A percentile compares a stretch with the other conserved stretches of the same genome.
phyloP scores from a whole-genome alignment of 805 yeast genomes.

The Metschnikowia baotianmanensis region DNA sequence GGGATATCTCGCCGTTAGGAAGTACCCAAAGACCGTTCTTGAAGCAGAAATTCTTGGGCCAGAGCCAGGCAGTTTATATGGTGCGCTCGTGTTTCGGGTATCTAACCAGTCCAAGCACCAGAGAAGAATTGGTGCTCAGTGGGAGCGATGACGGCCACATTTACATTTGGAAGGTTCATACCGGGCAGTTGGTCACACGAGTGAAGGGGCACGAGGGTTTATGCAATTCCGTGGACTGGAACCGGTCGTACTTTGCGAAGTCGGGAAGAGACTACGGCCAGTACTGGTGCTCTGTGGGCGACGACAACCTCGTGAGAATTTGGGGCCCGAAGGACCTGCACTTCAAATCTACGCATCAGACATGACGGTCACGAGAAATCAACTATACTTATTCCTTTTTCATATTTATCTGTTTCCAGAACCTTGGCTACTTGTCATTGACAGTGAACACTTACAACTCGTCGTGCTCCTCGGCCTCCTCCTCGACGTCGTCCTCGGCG shows the following conservation, averaged over 20 bases:
- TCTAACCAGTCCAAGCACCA: constrained; percentile 29
- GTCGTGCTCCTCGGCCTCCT: constrained; percentile 30
- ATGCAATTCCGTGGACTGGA: constrained; percentile 83
- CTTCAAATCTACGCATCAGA: constrained; percentile 1
- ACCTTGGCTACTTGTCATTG: not conserved
- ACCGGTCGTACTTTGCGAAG: constrained; percentile 24
- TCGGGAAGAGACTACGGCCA: constrained; percentile 35
- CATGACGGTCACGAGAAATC: too few relatives aligned
- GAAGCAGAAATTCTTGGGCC: constrained; percentile 66
- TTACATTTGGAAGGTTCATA: constrained; percentile 73
- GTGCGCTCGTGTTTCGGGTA: constrained; percentile 79
- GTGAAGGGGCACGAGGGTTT: constrained; percentile 62
- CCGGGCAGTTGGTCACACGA: constrained; percentile 62
- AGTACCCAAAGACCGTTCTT: constrained; percentile 45
- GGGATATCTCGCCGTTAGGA: constrained; percentile 55
- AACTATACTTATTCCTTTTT: not conserved
- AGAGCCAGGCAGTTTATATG: constrained; percentile 64
- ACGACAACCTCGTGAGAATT: constrained; percentile 67
- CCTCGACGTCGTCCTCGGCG: constrained; percentile 14
- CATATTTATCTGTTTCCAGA: not conserved
- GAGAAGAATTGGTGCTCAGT: constrained; percentile 68
- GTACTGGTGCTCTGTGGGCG: constrained; percentile 82
- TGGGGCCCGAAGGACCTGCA: constrained; percentile 47
- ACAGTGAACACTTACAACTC: constrained; percentile 31
- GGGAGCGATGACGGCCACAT: constrained; percentile 82